Conservation (phyloP, 2,329 filamentous ascomycete species). For the Parasarocladium wereldwijsianum region DNA sequence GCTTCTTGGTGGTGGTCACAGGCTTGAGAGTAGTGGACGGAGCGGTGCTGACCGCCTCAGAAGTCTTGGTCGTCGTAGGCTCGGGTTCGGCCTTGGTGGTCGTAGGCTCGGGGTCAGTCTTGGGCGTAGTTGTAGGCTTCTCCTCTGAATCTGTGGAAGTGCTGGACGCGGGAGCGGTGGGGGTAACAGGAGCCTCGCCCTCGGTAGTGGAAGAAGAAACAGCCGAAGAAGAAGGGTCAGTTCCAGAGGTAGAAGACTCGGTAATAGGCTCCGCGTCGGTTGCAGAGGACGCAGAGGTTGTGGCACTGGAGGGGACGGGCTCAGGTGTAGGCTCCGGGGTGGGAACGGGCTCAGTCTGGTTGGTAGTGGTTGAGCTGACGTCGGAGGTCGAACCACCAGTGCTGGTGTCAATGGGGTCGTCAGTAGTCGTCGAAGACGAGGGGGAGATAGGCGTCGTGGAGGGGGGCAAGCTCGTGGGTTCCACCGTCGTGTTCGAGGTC, state of each 20-base stretch:
- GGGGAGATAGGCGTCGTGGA: slow-evolving; percentile 1
- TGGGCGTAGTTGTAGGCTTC: not conserved
- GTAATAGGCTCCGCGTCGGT: slow-evolving; percentile 7
- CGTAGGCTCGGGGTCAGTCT: slow-evolving; percentile 2
- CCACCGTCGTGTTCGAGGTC: too few species aligned
- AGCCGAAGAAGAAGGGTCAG: slow-evolving; percentile 1
- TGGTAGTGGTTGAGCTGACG: not conserved
- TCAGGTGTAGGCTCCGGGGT: slow-evolving; percentile 10
- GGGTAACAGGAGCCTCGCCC: not conserved
- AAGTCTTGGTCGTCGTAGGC: slow-evolving; percentile 10
- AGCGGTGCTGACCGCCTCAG: too few species aligned
- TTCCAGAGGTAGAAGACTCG: too few species aligned
- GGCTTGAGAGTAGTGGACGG: too few species aligned
- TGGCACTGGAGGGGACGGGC: slow-evolving; percentile 1
- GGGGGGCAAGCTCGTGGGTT: not conserved
- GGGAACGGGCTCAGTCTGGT: slow-evolving; percentile 2
- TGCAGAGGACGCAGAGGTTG: too few species aligned
- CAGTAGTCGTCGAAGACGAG: not conserved
- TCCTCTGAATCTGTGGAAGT: too few species aligned
- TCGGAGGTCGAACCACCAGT: not conserved
- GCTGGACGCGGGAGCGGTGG: too few species aligned
- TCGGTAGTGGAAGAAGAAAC: not conserved
- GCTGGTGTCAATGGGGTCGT: not conserved
- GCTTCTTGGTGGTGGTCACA: slow-evolving; percentile 25
- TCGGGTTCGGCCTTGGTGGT: slow-evolving; percentile 4